phyloP scores from a whole-genome alignment of 148 eudicot genomes.

The Nepenthes gracilis region DNA sequence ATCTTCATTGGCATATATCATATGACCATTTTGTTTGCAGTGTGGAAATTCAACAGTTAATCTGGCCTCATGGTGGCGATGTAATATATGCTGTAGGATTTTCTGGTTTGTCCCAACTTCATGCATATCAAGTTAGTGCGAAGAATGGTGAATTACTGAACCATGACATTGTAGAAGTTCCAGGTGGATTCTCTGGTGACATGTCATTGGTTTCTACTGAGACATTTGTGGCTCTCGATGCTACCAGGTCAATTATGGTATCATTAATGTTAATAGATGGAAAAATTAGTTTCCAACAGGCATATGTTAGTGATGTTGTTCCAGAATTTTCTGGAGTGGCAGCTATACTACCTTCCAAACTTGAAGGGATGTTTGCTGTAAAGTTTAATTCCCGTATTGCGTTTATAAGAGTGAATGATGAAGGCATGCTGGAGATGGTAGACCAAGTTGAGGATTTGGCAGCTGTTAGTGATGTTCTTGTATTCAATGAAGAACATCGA shows the following conservation, averaged over 20 bases:
- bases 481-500: constrained; percentile 51
- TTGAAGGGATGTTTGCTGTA: constrained; percentile 49
- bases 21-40: constrained; percentile 38
- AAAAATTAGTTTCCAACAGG: constrained; percentile 37
- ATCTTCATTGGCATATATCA: constrained; percentile 2
- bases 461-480: constrained; percentile 61
- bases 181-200: constrained; percentile 68
- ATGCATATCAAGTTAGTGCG: constrained; percentile 42
- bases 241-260: constrained; percentile 43
- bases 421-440: constrained; percentile 44
- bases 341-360: constrained; percentile 39
- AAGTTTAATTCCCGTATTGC: constrained; percentile 27
- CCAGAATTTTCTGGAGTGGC: constrained; percentile 51
- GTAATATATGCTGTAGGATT: constrained; percentile 57
- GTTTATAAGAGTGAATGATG: constrained; percentile 41
- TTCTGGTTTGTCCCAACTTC: constrained; percentile 39
- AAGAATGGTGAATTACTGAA: constrained; percentile 68
- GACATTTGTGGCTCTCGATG: constrained; percentile 59
- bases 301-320: constrained; percentile 45
- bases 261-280: constrained; percentile 44
- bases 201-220: constrained; percentile 47
- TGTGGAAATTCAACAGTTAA: constrained; percentile 53
- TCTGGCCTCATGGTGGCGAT: constrained; percentile 55
- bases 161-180: constrained; percentile 29
- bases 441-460: constrained; percentile 44